phyloP scores from a whole-genome alignment of 2,329 filamentous ascomycete genomes.

The Talaromyces amestolkiae region DNA sequence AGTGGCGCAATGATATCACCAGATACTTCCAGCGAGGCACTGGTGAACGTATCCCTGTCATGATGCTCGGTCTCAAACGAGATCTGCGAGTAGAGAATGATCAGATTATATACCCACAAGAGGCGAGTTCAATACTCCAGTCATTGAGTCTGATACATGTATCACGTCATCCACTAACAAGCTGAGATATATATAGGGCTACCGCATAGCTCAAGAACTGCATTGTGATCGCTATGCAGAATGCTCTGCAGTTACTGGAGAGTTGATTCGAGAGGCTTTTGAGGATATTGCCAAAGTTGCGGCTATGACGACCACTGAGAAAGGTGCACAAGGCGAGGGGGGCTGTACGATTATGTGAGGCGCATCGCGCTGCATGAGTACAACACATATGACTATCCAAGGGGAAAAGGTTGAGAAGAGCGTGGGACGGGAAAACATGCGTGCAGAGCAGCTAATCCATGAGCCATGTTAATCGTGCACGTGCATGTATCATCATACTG shows the following conservation, averaged over 20 bases:
- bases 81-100: slow-evolving; percentile 53
- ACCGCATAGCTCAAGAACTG: slow-evolving; percentile 59
- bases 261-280: slow-evolving; percentile 58
- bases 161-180: neutral
- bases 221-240: slow-evolving; percentile 62
- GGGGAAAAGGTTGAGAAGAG: neutral
- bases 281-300: slow-evolving; percentile 60
- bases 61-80: slow-evolving; percentile 59
- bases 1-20: slow-evolving; percentile 46
- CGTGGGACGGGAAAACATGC: too few relatives aligned
- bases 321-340: slow-evolving; percentile 50
- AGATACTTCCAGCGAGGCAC: slow-evolving; percentile 51
- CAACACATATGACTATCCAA: too few relatives aligned
- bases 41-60: slow-evolving; percentile 52
- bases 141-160: neutral
- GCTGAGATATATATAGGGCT: slow-evolving; percentile 39
- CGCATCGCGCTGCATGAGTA: neutral
- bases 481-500: neutral
- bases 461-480: neutral
- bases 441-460: neutral
- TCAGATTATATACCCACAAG: slow-evolving; percentile 43
- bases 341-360: slow-evolving; percentile 31
- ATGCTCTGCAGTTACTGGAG: slow-evolving; percentile 60
- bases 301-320: slow-evolving; percentile 57
- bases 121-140: slow-evolving; percentile 29